phyloP scores from a whole-genome alignment of 108 stramenopile genomes.

The Cyclostephanos invisitatus region DNA sequence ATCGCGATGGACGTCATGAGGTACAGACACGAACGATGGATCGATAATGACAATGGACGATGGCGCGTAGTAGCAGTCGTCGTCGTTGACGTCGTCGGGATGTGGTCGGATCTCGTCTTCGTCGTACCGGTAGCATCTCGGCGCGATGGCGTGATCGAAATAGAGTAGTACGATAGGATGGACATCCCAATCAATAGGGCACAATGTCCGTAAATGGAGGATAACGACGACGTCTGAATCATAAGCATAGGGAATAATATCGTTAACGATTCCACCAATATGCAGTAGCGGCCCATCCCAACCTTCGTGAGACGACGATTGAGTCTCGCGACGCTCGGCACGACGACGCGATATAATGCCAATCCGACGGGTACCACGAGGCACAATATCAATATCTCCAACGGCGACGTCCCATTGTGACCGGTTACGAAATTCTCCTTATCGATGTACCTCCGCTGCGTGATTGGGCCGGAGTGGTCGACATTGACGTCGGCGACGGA shows the following conservation, averaged over 20 bases:
- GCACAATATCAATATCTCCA: slow-evolving; percentile 72
- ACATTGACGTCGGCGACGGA: no score
- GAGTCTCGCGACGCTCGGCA: background rate
- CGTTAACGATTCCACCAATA: slow-evolving; percentile 28
- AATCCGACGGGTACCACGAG: slow-evolving; percentile 64
- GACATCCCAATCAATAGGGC: slow-evolving; percentile 37
- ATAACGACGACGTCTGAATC: slow-evolving; percentile 73
- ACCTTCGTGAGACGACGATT: background rate
- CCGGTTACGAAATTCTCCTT: slow-evolving; percentile 89
- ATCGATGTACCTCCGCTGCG: slow-evolving; percentile 52
- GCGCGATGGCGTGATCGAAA: no score
- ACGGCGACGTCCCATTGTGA: slow-evolving; percentile 66
- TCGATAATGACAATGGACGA: slow-evolving; percentile 58
- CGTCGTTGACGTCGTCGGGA: background rate
- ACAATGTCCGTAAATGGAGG: slow-evolving; percentile 58
- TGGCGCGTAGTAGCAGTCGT: background rate
- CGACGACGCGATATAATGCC: slow-evolving; percentile 31
- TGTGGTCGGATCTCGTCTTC: slow-evolving; percentile 1
- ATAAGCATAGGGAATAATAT: slow-evolving; percentile 56
- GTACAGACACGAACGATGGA: slow-evolving; percentile 69
- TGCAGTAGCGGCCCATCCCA: background rate
- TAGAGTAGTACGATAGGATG: no score
- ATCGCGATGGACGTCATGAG: slow-evolving; percentile 89
- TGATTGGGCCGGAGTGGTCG: no score
- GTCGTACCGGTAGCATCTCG: no score